These are phyloP conservation scores for Yamadazyma akitaensis DNA, from an alignment of 805 yeast genomes.

Conservation along the genomic window DNA sequence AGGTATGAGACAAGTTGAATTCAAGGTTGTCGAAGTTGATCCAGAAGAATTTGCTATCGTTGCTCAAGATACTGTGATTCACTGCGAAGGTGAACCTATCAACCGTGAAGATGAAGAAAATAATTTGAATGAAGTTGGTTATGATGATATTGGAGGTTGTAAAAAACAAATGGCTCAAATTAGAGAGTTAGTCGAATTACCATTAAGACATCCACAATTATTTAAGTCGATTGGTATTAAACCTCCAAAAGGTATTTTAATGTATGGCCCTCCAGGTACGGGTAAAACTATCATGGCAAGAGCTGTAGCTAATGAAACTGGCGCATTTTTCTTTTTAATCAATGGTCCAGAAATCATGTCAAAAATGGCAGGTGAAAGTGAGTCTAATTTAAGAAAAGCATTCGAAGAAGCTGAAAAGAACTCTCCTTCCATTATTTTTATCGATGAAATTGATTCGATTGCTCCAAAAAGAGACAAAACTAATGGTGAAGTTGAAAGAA, in stretches of 20 bases:
- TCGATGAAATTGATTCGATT: conserved; percentile 97
- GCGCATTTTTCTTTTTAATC: conserved; percentile 96
- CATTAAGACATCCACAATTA: conserved; percentile 96
- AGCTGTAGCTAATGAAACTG: conserved; percentile 99
- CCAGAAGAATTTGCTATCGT: conserved; percentile 97
- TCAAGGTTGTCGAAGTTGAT: conserved; percentile 96
- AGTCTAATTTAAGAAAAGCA: conserved; percentile 94
- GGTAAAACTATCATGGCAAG: conserved; percentile 99
- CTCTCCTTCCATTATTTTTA: conserved; percentile 95
- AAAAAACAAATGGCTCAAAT: conserved; percentile 99
- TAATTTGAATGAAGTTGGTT: conserved; percentile 94
- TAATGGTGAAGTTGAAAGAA: conserved; percentile 98
- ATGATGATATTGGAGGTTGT: conserved; percentile 98
- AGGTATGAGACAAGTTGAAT: conserved; percentile 99
- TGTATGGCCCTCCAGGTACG: conserved; percentile 99
- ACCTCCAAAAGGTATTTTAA: conserved; percentile 96
- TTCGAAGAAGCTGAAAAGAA: conserved; percentile 99
- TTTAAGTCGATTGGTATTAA: conserved; percentile 98
- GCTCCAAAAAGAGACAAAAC: conserved; percentile 99
- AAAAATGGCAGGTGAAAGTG: conserved; percentile 99
- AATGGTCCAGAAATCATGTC: conserved; percentile 99
- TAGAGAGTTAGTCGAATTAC: conserved; percentile 96
- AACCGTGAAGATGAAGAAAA: conserved; percentile 97
- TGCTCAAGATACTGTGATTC: conserved; percentile 96
- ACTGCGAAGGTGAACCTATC: conserved; percentile 98